Evolutionary conservation across 2,329 filamentous ascomycete genomes (phyloP), one percentile per base, ranked within the genome.

Genomic region (Cercospora berteroae): DNA sequence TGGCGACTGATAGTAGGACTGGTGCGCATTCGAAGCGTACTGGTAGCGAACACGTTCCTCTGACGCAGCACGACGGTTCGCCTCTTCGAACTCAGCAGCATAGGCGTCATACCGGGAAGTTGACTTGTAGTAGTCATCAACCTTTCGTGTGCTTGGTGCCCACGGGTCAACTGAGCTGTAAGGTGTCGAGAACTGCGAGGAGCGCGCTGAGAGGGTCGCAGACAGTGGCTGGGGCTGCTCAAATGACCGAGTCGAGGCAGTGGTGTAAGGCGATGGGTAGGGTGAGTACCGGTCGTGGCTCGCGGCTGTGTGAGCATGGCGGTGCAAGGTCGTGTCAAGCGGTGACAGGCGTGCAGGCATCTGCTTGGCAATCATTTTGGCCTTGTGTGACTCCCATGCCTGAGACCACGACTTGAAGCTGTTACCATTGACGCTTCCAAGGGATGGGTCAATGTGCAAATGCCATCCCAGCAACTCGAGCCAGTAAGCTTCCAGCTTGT

Each of bases 401-500:
- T 70, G 66, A 16, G 80, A 57, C 61, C 61, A 63, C 10, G 61
- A 63, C 20, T 57, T 63, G 61, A 63, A 63, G 50, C 61, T 63
- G 50, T 63, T 63, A 50, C 50, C 50, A 16, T 29, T 55, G 23
- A 55, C 48, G 20, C 50, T 63, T 39, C 48, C 61, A 16, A 56
- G 50, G n/a, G 80, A 72, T 29, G 94, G 88, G 76, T 96, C 93
- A 77, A 95, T 90, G 77, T 96, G 95, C 63, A 97, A 88, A 71
- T 89, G 86, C 90, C 92, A 97, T 73, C 88, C 85, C 78, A 96
- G 95, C 50, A 89, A 89, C 64, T 88, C 85, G 48, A 97, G 85
- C 94, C 94, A 97, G 74, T 96, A 90, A 74, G 90, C 88, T 83
- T 97, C 94, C 78, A 96, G 86, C 68, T 86, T 84, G 81, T 97